A percentile compares a stretch with the other conserved stretches of the same genome.
phyloP scores from a whole-genome alignment of 164 flowering plant genomes.

The Annona squamosa region DNA sequence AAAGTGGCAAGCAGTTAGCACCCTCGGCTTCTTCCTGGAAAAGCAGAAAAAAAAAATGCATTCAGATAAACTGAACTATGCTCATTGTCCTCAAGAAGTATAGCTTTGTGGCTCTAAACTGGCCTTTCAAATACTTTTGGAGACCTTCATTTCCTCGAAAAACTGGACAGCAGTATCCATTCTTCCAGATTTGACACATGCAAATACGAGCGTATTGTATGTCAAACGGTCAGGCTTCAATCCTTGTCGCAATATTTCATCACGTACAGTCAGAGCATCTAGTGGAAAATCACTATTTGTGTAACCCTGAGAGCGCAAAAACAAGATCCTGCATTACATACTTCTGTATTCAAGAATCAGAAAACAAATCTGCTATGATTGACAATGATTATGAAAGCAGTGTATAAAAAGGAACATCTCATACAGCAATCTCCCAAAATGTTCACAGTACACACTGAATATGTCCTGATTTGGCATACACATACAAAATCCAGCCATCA shows the following conservation, averaged over 20 bases:
- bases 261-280: constrained; percentile 37
- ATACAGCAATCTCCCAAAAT: background rate
- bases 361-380: background rate
- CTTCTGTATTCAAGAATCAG: background rate
- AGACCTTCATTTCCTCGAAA: constrained; percentile 69
- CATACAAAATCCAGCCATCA: background rate
- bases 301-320: constrained; percentile 44
- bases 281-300: constrained; percentile 42
- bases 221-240: constrained; percentile 54
- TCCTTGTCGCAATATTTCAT: constrained; percentile 46
- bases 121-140: constrained; percentile 39
- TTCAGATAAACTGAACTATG: constrained; percentile 9
- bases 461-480: background rate
- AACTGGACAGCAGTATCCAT: constrained; percentile 49
- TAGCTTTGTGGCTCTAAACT: constrained; percentile 35
- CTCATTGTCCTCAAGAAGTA: constrained; percentile 5
- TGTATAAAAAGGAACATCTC: background rate
- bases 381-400: background rate
- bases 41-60: constrained; percentile 3
- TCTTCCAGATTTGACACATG: constrained; percentile 45
- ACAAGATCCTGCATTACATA: background rate
- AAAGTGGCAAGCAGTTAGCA: constrained; percentile 20
- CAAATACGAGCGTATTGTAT: constrained; percentile 55
- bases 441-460: background rate
- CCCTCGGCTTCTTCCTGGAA: constrained; percentile 48